Base-by-base conservation (phyloP, 306 rosid species). In the Castanea sativa region DNA sequence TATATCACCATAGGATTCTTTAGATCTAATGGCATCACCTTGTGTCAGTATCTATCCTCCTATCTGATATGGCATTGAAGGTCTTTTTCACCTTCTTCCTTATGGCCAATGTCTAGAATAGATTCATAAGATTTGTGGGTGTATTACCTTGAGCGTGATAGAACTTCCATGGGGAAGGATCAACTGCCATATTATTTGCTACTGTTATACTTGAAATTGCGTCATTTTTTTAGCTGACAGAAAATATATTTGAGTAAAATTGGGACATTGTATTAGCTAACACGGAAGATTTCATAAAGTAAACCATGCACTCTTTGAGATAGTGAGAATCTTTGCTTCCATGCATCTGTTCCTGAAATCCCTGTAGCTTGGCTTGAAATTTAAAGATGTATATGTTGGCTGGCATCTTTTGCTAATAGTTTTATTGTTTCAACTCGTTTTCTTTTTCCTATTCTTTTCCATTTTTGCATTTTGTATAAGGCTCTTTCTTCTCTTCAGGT, bases 401-500 rank as follows among this genome's bases (percentile, higher is more conserved):
- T 73, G n/a, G 27, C 16, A 29, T 27, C 51, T 56, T 25, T 19
- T 53, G 60, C 56, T 23, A 7, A 14, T 67, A 43, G 29, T 76
- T 16, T 53, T 69, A 6, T 8, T 6, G 14, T 58, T 63, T 30
- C 27, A 32, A 59, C 11, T 77, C 19, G 57, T 53, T 27, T 60
- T 49, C 49, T 4, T 14, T 45, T 21, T 71, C 64, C 19, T 13
- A 71, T 79, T 38, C 65, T 69, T 18, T 29, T 55, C 21, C 55
- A 27, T 53, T 27, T 61, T 61, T 32, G 30, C 16, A 75, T 51
- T 73, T 27, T 41, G 63, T 35, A n/a, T 61, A 38, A 6, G 16
- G 9, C 21, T 53, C 53, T 43, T 68, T 49, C 20, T 71, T 8
- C 58, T 67, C 67, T 33, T 77, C 79, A 94, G 99, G 99, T 96